phyloP scores from a whole-genome alignment of 2,329 filamentous ascomycete genomes.

The Phyllosticta citriasiana region DNA sequence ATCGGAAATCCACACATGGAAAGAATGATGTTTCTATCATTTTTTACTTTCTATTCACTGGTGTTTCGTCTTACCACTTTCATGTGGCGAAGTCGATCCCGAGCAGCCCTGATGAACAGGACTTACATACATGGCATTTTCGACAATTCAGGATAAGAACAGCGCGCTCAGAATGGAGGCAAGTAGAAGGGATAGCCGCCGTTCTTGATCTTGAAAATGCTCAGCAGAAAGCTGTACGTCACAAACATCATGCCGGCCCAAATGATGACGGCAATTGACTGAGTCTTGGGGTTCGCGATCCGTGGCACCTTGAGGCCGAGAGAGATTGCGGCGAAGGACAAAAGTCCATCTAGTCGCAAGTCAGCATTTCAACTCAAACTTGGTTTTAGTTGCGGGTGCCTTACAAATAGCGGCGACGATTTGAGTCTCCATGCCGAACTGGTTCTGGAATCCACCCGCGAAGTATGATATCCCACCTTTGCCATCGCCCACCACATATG shows the following conservation, averaged over 20 bases:
- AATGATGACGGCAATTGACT: conserved; percentile 70
- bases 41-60: neutral
- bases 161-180: conserved; percentile 64
- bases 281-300: conserved; percentile 63
- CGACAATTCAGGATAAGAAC: too few species aligned
- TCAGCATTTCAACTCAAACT: conserved; percentile 9
- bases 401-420: conserved; percentile 89
- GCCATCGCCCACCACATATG: conserved; percentile 80
- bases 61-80: neutral
- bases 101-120: neutral
- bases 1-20: too few species aligned
- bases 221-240: conserved; percentile 89
- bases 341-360: conserved; percentile 52
- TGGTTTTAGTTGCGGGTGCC: conserved; percentile 26
- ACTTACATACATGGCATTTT: neutral
- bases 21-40: too few species aligned
- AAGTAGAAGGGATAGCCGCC: conserved; percentile 88
- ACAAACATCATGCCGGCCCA: conserved; percentile 70
- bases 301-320: conserved; percentile 74
- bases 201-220: conserved; percentile 91
- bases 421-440: conserved; percentile 90
- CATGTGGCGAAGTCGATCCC: neutral
- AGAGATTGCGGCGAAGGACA: conserved; percentile 66
- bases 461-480: conserved; percentile 84
- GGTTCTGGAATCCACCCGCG: conserved; percentile 82